phyloP scores from a whole-genome alignment of 192 early-diverging fungal genomes.

The Umbelopsis sp. region DNA sequence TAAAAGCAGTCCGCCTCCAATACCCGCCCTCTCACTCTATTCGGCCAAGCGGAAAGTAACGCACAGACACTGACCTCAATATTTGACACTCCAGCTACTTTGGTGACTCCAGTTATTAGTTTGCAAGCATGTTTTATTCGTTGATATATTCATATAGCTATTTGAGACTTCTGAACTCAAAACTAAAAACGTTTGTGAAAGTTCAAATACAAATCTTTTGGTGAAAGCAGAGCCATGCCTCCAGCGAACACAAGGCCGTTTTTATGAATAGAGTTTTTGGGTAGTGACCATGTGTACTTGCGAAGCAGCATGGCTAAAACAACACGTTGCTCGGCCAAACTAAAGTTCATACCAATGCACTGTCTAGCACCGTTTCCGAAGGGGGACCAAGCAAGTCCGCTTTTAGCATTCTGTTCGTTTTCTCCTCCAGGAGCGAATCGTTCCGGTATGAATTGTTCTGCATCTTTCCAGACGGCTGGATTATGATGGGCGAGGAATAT shows the following conservation, averaged over 20 bases:
- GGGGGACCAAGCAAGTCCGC: background rate
- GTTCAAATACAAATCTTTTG: too few species aligned
- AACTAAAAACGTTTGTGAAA: too few species aligned
- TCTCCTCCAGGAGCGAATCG: conserved; percentile 29
- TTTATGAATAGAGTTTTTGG: conserved; percentile 27
- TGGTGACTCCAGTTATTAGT: too few species aligned
- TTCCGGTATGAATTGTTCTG: conserved; percentile 33
- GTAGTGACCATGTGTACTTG: conserved; percentile 30
- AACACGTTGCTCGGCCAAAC: conserved; percentile 61
- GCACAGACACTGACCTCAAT: too few species aligned
- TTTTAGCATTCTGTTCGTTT: background rate
- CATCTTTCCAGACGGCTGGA: conserved; percentile 28
- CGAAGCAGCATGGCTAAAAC: conserved; percentile 47
- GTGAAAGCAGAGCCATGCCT: too few species aligned
- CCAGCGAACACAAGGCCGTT: background rate
- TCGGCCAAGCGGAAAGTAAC: too few species aligned
- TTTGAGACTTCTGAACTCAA: too few species aligned
- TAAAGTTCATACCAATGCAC: conserved; percentile 49
- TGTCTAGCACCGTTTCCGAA: conserved; percentile 5
- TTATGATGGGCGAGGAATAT: conserved; percentile 28
- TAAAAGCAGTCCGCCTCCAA: background rate
- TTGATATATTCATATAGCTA: too few species aligned
- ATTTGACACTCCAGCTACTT: too few species aligned
- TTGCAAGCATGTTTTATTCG: too few species aligned
- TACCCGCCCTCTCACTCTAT: too few species aligned